phyloP scores from a whole-genome alignment of 441 rosid species.

The Biscutella auriculata region DNA sequence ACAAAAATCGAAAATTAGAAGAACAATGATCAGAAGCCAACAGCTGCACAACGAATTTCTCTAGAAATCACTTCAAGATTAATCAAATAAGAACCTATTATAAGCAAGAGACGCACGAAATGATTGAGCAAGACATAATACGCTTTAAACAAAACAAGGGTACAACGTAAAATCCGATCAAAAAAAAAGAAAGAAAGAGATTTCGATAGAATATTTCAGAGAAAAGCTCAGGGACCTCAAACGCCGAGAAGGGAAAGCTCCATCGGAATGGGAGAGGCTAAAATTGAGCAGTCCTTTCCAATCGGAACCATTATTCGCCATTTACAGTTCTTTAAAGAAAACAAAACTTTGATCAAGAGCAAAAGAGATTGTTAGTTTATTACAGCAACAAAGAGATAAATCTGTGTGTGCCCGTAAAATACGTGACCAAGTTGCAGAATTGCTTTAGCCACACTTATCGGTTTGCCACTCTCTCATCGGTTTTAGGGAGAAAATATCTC shows the following conservation, averaged over 20 bases:
- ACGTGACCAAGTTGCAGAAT: conserved; percentile 6
- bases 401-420: neutral
- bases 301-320: conserved; percentile 65
- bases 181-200: neutral
- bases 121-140: neutral
- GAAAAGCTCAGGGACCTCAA: conserved; percentile 33
- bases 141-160: neutral
- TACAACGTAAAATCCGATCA: neutral
- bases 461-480: too few relatives aligned
- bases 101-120: neutral
- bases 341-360: neutral
- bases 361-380: neutral
- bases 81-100: neutral
- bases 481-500: too few relatives aligned
- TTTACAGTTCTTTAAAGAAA: conserved; percentile 2
- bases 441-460: neutral
- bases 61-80: neutral
- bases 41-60: neutral
- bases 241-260: conserved; percentile 33
- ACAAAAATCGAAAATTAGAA: too few relatives aligned
- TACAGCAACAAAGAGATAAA: conserved; percentile 10
- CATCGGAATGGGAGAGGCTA: conserved; percentile 75
- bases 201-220: neutral
- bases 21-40: too few relatives aligned
- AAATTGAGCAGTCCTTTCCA: conserved; percentile 83